Base-by-base conservation (phyloP, 257 asterid species). In the Parsonsia alboflavescens region DNA sequence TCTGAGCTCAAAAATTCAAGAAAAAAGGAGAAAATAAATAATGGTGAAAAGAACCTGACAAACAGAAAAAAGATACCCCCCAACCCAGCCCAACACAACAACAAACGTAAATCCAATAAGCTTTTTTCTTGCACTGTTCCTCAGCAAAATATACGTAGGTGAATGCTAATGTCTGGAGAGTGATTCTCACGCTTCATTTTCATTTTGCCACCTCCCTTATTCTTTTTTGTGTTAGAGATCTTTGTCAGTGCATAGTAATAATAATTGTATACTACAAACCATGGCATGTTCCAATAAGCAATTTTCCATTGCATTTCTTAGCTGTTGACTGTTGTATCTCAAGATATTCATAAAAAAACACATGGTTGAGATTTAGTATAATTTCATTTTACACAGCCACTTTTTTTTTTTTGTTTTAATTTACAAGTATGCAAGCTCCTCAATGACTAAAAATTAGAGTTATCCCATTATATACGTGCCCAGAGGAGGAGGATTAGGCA, bases 1-100 rank as follows among this genome's bases (percentile, higher is more conserved):
- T 78, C 39, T 70, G 76, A 78, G 87, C 84, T 80, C 88, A 80
- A 66, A 72, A 64, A 65, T 46, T 65, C 69, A 66, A 71, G 67
- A 74, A 63, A 63, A 73, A 71, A 63, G 30, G 16, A 16, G 46
- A 62, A 69, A 53, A 76, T 72, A 39, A 24, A 70, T 41, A 73
- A 58, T 63, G 52, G n/a, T 68, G 33, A 73, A 71, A 19, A 30
- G 49, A 62, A 48, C 10, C 68, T 39, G 69, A 71, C 56, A 77
- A 36, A 10, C 50, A 56, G 70, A 10, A 59, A 75, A 53, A 71
- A 22, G 48, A 33, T 21, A 54, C 7, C 8, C 24, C 58, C 58
- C 0, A 12, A 12, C 56, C 57, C 57, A 15, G 10, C 50, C 12
- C 58, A 53, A 61, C 65, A 16, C 44, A 10, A 50, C 71, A 74